These are phyloP conservation scores for Chlorella sorokiniana DNA, from an alignment of 139 green algal genomes.

Conservation along the genomic window DNA sequence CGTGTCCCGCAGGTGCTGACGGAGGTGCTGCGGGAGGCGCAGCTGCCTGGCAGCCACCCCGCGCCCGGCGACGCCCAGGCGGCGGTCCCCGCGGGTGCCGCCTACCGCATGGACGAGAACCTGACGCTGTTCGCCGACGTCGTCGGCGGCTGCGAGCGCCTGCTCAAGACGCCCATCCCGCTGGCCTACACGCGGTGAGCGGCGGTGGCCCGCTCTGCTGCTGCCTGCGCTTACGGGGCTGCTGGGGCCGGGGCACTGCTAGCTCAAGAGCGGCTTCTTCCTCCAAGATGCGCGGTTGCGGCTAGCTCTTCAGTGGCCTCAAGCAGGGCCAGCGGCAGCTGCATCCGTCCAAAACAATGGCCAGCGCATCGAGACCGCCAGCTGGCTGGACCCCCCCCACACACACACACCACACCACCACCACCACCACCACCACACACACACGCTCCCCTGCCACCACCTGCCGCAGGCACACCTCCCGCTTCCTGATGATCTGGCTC, in stretches of 20 bases:
- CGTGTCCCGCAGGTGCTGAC: conserved; percentile 18
- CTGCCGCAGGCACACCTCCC: conserved; percentile 7
- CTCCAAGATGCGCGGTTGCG: no score
- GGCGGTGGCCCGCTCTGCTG: conserved; percentile 60
- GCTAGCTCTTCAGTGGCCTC: no score
- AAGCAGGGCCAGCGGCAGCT: no score
- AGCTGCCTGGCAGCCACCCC: background rate
- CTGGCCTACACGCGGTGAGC: conserved; percentile 42
- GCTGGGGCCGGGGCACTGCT: no score
- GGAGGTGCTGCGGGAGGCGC: conserved; percentile 8
- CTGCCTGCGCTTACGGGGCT: no score
- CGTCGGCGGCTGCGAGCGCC: conserved; percentile 71
- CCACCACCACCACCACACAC: no score
- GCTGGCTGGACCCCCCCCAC: no score
- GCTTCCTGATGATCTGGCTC: conserved; percentile 34
- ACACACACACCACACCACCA: no score
- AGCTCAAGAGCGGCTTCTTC: no score
- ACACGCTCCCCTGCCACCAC: background rate
- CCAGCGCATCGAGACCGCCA: no score
- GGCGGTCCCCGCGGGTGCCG: conserved; percentile 6
- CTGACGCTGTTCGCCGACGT: conserved; percentile 69
- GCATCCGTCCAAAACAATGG: no score
- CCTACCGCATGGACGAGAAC: conserved; percentile 59
- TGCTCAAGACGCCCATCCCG: conserved; percentile 82
- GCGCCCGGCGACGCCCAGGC: conserved; percentile 3